Evolutionary conservation across 2,329 filamentous ascomycete species (phyloP).

Genomic region (Juglanconis oblonga): DNA sequence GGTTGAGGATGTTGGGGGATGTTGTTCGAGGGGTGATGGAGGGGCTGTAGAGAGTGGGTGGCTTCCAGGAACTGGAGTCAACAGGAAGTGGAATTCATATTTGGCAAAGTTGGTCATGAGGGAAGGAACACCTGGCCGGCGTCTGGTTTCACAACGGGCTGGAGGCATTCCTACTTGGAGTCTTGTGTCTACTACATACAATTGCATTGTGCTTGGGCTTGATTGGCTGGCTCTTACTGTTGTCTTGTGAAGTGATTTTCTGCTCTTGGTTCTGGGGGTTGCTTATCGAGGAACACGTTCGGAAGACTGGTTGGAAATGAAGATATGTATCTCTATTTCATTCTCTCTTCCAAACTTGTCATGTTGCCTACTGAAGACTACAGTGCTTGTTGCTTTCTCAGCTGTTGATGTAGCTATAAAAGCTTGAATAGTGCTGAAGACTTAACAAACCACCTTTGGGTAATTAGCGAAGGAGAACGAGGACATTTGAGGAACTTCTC

Average conservation of each 20-base stretch:
- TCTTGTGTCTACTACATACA: background rate
- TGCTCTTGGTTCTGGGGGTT: background rate
- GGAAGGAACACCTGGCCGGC: background rate
- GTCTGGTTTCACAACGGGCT: background rate
- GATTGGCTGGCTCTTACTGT: background rate
- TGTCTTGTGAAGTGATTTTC: background rate
- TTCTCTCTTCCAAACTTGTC: too few species aligned
- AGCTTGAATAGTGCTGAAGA: too few species aligned
- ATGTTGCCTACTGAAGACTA: too few species aligned
- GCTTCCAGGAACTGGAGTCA: background rate
- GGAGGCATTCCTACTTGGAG: background rate
- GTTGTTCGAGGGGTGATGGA: constrained; percentile 65
- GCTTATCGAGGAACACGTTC: too few species aligned
- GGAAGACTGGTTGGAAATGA: too few species aligned
- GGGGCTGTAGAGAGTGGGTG: constrained; percentile 33
- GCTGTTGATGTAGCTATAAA: too few species aligned
- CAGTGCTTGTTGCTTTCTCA: too few species aligned
- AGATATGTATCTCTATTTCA: too few species aligned
- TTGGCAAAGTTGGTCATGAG: background rate
- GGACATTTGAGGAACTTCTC: too few species aligned
- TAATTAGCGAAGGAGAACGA: too few species aligned
- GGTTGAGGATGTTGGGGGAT: constrained; percentile 73
- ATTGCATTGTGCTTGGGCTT: background rate
- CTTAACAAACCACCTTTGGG: too few species aligned
- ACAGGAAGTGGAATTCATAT: background rate